Evolutionary conservation across 768 basidiomycete genomes (phyloP), one percentile per base, ranked within the genome.

Genomic region (Neoboletus magnificus): DNA sequence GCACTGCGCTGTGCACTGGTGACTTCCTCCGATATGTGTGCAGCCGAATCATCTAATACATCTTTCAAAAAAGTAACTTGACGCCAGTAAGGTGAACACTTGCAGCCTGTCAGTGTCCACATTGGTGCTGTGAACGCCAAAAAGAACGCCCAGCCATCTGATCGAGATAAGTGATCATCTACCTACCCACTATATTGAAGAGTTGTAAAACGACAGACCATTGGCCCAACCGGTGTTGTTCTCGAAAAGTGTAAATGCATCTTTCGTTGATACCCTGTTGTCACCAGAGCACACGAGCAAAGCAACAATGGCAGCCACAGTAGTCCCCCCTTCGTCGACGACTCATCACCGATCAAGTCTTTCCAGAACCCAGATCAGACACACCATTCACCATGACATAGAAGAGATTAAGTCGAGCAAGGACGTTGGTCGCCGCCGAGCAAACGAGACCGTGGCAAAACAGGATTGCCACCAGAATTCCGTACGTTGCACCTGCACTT

Each of bases 21-120:
- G 1, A 82, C 81, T 68, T 89, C 87, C 71, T 89, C 87, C 20
- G 86, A 81, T 44, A 89, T 83, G 59, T 89, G 87, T 27, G 85
- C 86, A 7, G 87, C 87, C 35, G 87, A 89, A 62, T 89, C 87
- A 58, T 89, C 87, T 88, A 58, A 13, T 36, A 47, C 25, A 20
- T 37, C 29, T 8, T 37, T 57, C 56, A 58, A 22, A 20, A 45
- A 48, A n/a, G n/a, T 22, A 4, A 5, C 3, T 57, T 43, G 16
- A 6, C 18, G 33, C 22, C 41, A 35, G 36, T 6, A 16, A 37
- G 9, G 36, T 32, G 52, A 25, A 69, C 12, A 0, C 84, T 61
- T 52, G 87, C 87, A 89, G 57, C 87, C 87, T 2, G 87, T 89
- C 52, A 89, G 70, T 4, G 86, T 87, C 87, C 87, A 89, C 87